Conservation (phyloP, 1,284 basidiomycete genomes). For the Marasmius sp. region DNA sequence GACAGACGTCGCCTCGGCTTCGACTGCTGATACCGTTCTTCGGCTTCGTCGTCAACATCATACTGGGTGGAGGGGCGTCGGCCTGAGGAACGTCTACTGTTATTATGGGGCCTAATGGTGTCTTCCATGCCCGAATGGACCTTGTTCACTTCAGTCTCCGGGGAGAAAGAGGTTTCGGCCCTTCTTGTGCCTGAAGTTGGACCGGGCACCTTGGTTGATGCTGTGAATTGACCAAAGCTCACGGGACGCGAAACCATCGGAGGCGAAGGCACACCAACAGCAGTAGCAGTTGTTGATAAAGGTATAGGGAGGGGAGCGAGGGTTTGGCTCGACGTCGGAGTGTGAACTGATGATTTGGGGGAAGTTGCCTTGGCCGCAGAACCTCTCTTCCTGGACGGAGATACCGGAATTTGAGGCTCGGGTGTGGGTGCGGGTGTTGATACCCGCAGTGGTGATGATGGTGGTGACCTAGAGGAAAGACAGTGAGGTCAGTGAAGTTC, state of each 20-base stretch:
- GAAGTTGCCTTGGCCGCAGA: neutral
- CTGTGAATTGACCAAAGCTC: conserved; percentile 45
- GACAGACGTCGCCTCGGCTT: neutral
- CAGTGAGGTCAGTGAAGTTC: neutral
- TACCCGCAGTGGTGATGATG: neutral
- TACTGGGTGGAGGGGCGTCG: neutral
- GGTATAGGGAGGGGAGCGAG: conserved; percentile 30
- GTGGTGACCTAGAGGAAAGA: neutral
- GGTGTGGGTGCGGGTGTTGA: neutral
- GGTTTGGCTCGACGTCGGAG: neutral
- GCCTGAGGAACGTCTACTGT: neutral
- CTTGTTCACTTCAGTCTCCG: conserved; percentile 8
- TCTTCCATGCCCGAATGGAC: neutral
- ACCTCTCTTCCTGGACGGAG: neutral
- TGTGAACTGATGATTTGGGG: neutral
- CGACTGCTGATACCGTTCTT: neutral
- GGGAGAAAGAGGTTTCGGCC: conserved; percentile 14
- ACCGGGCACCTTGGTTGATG: conserved; percentile 19
- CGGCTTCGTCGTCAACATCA: neutral
- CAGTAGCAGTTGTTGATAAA: neutral
- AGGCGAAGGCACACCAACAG: conserved; percentile 40
- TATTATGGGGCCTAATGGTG: neutral
- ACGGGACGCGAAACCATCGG: conserved; percentile 50
- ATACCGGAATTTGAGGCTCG: neutral
- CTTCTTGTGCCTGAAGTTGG: conserved; percentile 9